Evolutionary conservation across 331 rosid species (phyloP), one percentile per base, ranked within the genome.

Genomic region (Spiraea crenata): DNA sequence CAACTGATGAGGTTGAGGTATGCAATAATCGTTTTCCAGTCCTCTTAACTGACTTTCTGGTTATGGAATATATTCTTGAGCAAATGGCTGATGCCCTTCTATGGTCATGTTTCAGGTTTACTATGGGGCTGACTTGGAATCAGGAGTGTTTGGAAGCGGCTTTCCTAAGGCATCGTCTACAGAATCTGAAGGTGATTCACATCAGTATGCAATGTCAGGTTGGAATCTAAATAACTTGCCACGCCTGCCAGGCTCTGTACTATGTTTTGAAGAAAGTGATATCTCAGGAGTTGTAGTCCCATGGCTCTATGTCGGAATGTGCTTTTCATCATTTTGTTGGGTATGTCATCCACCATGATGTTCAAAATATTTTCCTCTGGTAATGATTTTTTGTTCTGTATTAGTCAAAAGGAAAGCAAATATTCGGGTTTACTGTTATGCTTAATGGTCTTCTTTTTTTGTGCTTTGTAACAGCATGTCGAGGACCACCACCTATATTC

Each of bases 321-420:
- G 97, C 80, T 91, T 95, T 86, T 95, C 99, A 31, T 87, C 99
- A 17, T 91, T 95, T 86, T 95, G 99, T 80, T 95, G 99, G 99
- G 99, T 95, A 91, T 38, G 97, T 85, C 15, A 17, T 57, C 37
- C 42, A 58, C 50, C 45, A 13, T 47, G 44, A 47, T 50, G 42
- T 34, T 46, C 35, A 2, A 57, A 45, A 62, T 16, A 57, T 1
- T 15, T 12, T 17, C 14, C 14, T 44, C 37, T 17, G 69, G 16
- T 7, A 11, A 25, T 12, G 50, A 4, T 17, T 57, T 10, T 77
- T 79, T 79, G 38, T 76, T 61, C 17, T 31, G 35, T 44, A 37
- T 41, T 41, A 20, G 7, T 52, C 41, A 55, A 31, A 63, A 10
- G 19, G 52, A 63, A 17, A 37, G 69, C 2, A 0, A 56, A 42